phyloP scores from a whole-genome alignment of 306 rosid genomes.

The Corylus americana region DNA sequence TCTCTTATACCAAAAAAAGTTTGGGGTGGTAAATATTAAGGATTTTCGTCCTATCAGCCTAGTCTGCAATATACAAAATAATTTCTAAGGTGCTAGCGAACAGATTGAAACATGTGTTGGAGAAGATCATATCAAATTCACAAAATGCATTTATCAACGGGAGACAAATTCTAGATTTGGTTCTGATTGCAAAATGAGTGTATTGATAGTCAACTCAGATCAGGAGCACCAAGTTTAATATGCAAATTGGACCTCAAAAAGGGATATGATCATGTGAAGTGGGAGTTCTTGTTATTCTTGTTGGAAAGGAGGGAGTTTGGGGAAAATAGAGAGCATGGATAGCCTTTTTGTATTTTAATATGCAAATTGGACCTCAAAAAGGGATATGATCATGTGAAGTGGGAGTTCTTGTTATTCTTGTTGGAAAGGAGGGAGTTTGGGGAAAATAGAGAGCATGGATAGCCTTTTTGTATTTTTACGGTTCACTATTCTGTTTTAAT shows the following conservation, averaged over 20 bases:
- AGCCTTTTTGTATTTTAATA: too few species aligned
- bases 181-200: not conserved
- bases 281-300: not conserved
- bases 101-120: too few species aligned
- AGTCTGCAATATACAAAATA: too few species aligned
- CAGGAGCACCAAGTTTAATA: too few species aligned
- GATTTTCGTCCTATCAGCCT: not conserved
- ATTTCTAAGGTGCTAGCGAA: not conserved
- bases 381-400: not conserved
- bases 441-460: not conserved
- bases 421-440: not conserved
- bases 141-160: too few species aligned
- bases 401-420: not conserved
- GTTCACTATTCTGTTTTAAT: not conserved
- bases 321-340: not conserved
- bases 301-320: not conserved
- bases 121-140: not conserved
- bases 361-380: not conserved
- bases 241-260: not conserved
- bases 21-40: not conserved
- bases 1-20: not conserved
- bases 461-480: too few species aligned
- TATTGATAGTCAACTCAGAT: not conserved
- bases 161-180: too few species aligned
- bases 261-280: not conserved